These are phyloP conservation scores for Tricholomella constricta DNA, from an alignment of 768 basidiomycete species.

Conservation along the genomic window DNA sequence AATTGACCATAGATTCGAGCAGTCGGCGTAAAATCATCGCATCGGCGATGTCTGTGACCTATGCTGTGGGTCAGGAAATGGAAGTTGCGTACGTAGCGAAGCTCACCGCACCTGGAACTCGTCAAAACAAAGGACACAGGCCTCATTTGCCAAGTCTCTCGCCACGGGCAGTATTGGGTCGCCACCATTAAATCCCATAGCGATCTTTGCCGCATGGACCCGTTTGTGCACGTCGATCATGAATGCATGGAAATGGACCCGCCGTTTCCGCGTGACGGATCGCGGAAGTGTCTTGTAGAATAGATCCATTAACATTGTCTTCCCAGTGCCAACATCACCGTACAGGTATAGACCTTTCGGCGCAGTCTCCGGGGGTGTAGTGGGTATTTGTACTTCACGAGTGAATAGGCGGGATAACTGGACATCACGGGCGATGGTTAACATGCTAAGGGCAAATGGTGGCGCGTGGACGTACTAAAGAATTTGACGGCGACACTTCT, in stretches of 20 bases:
- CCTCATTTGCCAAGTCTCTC: constrained; percentile 80
- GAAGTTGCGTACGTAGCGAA: constrained; percentile 5
- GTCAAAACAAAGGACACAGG: constrained; percentile 90
- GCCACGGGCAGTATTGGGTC: constrained; percentile 90
- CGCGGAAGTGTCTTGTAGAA: constrained; percentile 84
- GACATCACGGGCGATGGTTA: constrained; percentile 18
- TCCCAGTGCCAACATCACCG: constrained; percentile 96
- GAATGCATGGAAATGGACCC: constrained; percentile 98
- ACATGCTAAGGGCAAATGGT: constrained; percentile 23
- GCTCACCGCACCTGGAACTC: constrained; percentile 83
- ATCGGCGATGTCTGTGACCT: constrained; percentile 97
- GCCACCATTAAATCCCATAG: constrained; percentile 65
- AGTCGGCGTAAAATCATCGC: constrained; percentile 96
- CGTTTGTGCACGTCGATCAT: constrained; percentile 99
- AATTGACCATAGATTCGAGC: constrained; percentile 80
- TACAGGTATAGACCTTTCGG: constrained; percentile 94
- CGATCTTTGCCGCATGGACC: constrained; percentile 77
- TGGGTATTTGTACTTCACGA: constrained; percentile 36
- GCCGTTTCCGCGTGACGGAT: constrained; percentile 67
- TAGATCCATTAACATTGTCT: constrained; percentile 99
- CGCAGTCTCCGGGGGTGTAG: constrained; percentile 48
- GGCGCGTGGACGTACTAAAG: constrained; percentile 35
- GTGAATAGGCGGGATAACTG: constrained; percentile 52
- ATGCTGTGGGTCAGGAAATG: constrained; percentile 2
- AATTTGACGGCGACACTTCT: constrained; percentile 37